Base-by-base conservation (phyloP, 1,139 yeast genomes). In the Taiozyma onychis region DNA sequence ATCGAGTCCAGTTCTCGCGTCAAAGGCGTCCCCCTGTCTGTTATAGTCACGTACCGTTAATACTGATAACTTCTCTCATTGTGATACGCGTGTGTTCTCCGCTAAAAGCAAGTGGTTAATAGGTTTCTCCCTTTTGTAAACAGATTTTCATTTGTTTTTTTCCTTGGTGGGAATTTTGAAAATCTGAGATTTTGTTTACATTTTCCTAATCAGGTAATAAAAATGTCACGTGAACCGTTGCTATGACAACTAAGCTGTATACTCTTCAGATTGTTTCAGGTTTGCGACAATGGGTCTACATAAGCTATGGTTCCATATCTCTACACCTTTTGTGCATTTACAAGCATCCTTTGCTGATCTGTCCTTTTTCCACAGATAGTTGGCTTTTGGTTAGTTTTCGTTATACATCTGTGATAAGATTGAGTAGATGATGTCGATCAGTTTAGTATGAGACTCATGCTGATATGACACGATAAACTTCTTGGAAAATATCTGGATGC, bases 1-100 rank as follows among this genome's bases (percentile, higher is more conserved):
- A 37, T 37, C 21, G 24, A 10, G 3, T 37, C 41, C 41, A 37
- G 18, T 37, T 18, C 41, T 32, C 35, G 35, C 35, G 35, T 32
- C 35, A 32, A 14, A 32, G 35, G 9, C 9, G 9, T 8, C 35
- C 35, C 18, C 16, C 11, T 10, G 35, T 13, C 6, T 14, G 18
- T 6, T 6, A 21, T 37, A 8, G 8, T 7, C 21, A 76, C 88
- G 61, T 78, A 84, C 89, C 91, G 72, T 88, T 88, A 67, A 88
- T 81, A 77, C 95, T 88, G 69, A 88, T 88, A 62, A 88, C 96
- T 82, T 88, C 96, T 83, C 96, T 86, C 96, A 88, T 88, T 44
- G 43, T 51, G 45, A 46, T 34, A 44, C 39, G 41, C 26, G 35
- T 37, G 13, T 18, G 41, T 37, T 37, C 18, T n/a, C 14, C 39